phyloP scores from a whole-genome alignment of 2,329 filamentous ascomycete species.

The Alternaria sp. region DNA sequence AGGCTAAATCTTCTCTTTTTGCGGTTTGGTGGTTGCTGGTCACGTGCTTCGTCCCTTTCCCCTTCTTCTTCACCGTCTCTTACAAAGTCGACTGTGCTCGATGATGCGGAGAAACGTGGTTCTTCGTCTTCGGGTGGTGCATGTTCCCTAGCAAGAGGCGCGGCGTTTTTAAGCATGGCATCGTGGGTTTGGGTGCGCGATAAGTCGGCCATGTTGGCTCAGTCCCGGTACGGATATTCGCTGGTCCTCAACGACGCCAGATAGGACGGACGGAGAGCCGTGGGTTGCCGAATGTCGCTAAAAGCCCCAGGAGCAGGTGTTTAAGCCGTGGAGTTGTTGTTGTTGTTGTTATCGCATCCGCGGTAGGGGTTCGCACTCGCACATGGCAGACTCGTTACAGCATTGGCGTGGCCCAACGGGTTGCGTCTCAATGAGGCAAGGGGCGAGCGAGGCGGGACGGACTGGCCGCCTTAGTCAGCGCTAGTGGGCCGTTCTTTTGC shows the following conservation, averaged over 20 bases:
- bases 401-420: conserved; percentile 1
- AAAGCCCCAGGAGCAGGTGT: neutral
- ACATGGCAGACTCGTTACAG: neutral
- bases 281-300: neutral
- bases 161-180: conserved; percentile 26
- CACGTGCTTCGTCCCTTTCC: neutral
- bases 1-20: conserved; percentile 7
- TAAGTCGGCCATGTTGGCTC: conserved; percentile 32
- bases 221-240: neutral
- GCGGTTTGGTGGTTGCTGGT: neutral
- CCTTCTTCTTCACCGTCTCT: conserved; percentile 8
- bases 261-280: neutral
- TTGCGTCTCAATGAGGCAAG: neutral
- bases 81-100: conserved; percentile 5
- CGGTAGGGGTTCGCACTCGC: neutral
- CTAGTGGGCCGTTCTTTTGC: conserved; percentile 1
- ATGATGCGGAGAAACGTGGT: neutral
- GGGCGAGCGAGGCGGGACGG: neutral
- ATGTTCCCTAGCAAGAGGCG: neutral
- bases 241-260: neutral
- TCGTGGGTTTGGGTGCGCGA: conserved; percentile 22
- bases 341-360: conserved; percentile 2
- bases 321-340: neutral
- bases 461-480: conserved; percentile 3
- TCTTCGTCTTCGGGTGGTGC: conserved; percentile 8